Conservation (phyloP, 495 filamentous ascomycete genomes). For the Hypoxylon fuscum region DNA sequence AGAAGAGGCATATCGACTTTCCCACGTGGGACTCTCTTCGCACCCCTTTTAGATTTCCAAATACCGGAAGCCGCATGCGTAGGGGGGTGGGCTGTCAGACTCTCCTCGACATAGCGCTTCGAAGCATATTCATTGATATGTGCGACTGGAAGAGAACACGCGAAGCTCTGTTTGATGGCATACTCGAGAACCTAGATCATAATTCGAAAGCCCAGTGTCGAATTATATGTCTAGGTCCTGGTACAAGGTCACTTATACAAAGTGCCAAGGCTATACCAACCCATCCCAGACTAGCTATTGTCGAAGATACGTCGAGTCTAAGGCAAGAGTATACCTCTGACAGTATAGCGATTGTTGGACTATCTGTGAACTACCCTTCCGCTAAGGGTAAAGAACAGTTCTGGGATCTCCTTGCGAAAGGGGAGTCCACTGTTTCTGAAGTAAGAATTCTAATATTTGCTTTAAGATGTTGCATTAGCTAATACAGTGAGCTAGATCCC, state of each 20-base stretch:
- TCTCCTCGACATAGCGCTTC: conserved; percentile 17
- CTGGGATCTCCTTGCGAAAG: conserved; percentile 44
- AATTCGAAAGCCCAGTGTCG: conserved; percentile 5
- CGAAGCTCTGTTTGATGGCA: not conserved
- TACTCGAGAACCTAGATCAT: not conserved
- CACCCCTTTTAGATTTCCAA: conserved; percentile 12
- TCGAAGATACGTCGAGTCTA: not conserved
- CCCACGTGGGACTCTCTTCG: conserved; percentile 19
- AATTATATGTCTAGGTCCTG: conserved; percentile 16
- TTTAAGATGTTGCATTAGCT: not conserved
- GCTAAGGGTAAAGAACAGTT: conserved; percentile 50
- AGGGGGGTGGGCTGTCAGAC: not conserved
- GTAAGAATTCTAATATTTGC: conserved; percentile 2
- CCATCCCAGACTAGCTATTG: not conserved
- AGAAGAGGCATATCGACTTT: conserved; percentile 16
- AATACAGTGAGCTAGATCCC: conserved; percentile 2
- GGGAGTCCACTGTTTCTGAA: conserved; percentile 5
- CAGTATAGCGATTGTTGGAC: conserved; percentile 52
- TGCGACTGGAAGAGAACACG: conserved; percentile 21
- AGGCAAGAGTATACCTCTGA: conserved; percentile 4
- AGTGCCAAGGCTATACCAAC: not conserved
- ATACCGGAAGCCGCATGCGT: conserved; percentile 5
- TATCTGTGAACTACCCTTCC: conserved; percentile 49
- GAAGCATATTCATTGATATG: conserved; percentile 16
- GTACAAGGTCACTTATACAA: conserved; percentile 11